phyloP scores from a whole-genome alignment of 2,329 filamentous ascomycete species.

The Malbranchea zuffiana region DNA sequence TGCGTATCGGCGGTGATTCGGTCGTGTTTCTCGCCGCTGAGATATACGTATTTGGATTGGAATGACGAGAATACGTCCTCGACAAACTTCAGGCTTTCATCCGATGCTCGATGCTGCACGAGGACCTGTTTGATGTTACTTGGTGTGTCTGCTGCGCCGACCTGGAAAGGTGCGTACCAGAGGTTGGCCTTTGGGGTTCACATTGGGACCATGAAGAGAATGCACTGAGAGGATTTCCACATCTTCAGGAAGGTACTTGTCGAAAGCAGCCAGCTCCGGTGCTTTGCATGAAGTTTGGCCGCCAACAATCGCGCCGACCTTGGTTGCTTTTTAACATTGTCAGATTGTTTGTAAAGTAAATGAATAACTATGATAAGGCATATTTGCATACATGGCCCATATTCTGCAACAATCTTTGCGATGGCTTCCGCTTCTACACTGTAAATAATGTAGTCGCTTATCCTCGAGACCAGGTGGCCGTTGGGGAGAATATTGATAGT shows the following conservation, averaged over 20 bases:
- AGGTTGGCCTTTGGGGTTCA: constrained; percentile 80
- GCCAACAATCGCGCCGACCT: constrained; percentile 86
- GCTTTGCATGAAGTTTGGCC: constrained; percentile 98
- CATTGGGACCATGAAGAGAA: constrained; percentile 85
- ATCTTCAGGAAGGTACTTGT: constrained; percentile 73
- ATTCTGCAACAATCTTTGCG: constrained; percentile 73
- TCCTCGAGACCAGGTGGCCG: constrained; percentile 88
- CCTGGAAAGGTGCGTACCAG: constrained; percentile 48
- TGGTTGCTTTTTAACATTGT: constrained; percentile 57
- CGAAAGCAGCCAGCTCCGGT: constrained; percentile 88
- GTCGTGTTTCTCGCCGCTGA: constrained; percentile 80
- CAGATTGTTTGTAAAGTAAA: constrained; percentile 10
- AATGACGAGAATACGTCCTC: constrained; percentile 74
- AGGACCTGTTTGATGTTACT: constrained; percentile 44
- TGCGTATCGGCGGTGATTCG: constrained; percentile 97
- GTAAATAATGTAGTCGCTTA: constrained; percentile 98
- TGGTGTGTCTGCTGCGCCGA: neutral
- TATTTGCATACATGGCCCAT: constrained; percentile 70
- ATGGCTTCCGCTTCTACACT: constrained; percentile 92
- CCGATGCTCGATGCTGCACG: constrained; percentile 81
- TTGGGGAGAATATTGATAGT: constrained; percentile 82
- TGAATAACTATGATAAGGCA: constrained; percentile 11
- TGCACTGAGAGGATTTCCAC: constrained; percentile 93
- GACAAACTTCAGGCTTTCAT: constrained; percentile 65
- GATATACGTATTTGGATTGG: constrained; percentile 72